Conservation (phyloP, 805 yeast species). For the Saturnispora sanitii region DNA sequence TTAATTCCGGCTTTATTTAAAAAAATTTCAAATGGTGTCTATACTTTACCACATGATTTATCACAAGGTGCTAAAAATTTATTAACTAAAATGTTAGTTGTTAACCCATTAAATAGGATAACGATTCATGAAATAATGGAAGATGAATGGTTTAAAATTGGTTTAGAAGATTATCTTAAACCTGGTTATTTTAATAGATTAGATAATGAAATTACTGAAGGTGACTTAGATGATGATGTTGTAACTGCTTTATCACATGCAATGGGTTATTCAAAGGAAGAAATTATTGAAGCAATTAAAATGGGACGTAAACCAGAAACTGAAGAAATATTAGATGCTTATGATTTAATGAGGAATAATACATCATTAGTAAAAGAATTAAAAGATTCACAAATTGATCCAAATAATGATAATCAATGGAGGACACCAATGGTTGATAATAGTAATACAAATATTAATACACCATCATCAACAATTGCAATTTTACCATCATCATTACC, state of each 20-base stretch:
- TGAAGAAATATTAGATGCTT: conserved; percentile 81
- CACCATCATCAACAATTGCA: conserved; percentile 77
- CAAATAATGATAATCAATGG: conserved; percentile 18
- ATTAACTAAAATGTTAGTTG: conserved; percentile 84
- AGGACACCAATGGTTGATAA: conserved; percentile 25
- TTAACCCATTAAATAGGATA: conserved; percentile 86
- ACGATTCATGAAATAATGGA: conserved; percentile 87
- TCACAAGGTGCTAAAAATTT: conserved; percentile 78
- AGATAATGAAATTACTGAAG: conserved; percentile 22
- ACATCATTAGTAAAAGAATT: conserved; percentile 58
- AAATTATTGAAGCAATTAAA: conserved; percentile 57
- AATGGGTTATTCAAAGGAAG: conserved; percentile 84
- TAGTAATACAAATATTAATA: conserved; percentile 24
- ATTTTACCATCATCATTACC: conserved; percentile 91
- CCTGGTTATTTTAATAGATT: conserved; percentile 33
- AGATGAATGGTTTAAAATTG: conserved; percentile 86
- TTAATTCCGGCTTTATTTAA: conserved; percentile 90
- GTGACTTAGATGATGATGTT: conserved; percentile 62
- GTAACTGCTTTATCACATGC: conserved; percentile 66
- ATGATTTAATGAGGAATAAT: conserved; percentile 73
- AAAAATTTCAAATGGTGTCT: conserved; percentile 87
- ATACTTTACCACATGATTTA: conserved; percentile 78
- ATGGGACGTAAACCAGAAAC: conserved; percentile 34
- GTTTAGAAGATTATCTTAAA: conserved; percentile 67
- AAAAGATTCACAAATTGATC: conserved; percentile 28